These are phyloP conservation scores for Wickerhamiella parazyma DNA, from an alignment of 805 yeast genomes.

Conservation along the genomic window DNA sequence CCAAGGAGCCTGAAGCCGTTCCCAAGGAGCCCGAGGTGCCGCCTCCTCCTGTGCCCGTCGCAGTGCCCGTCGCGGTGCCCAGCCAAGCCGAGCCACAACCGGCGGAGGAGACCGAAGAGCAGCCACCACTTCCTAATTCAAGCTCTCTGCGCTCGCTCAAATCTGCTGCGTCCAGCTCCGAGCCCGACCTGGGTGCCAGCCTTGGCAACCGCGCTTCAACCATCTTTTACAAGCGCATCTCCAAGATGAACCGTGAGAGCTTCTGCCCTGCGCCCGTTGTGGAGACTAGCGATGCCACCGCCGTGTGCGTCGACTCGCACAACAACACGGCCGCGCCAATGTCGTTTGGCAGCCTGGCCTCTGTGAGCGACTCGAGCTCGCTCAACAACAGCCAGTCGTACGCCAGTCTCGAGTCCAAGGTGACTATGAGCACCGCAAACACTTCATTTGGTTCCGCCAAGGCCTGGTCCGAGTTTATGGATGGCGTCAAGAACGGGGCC, in stretches of 20 bases:
- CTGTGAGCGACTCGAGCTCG: constrained; percentile 1
- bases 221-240: constrained; percentile 1
- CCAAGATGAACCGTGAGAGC: neutral
- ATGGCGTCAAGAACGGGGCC: constrained; percentile 10
- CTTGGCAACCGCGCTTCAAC: constrained; percentile 7
- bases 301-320: constrained; percentile 9
- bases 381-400: constrained; percentile 3
- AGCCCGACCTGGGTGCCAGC: neutral
- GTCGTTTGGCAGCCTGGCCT: neutral
- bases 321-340: constrained; percentile 8
- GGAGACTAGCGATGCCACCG: neutral
- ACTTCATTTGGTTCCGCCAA: constrained; percentile 12
- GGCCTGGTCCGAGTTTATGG: constrained; percentile 12
- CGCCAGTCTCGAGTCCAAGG: constrained; percentile 1
- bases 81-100: neutral
- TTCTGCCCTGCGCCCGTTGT: neutral
- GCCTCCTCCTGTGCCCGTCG: neutral
- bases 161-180: neutral
- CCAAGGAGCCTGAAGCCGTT: neutral
- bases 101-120: neutral
- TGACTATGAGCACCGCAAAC: constrained; percentile 10
- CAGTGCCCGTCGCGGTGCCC: neutral
- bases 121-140: neutral
- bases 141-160: neutral
- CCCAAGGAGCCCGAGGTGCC: neutral